Conservation (phyloP, 1,284 basidiomycete genomes). For the Pseudozyma hubeiensis region DNA sequence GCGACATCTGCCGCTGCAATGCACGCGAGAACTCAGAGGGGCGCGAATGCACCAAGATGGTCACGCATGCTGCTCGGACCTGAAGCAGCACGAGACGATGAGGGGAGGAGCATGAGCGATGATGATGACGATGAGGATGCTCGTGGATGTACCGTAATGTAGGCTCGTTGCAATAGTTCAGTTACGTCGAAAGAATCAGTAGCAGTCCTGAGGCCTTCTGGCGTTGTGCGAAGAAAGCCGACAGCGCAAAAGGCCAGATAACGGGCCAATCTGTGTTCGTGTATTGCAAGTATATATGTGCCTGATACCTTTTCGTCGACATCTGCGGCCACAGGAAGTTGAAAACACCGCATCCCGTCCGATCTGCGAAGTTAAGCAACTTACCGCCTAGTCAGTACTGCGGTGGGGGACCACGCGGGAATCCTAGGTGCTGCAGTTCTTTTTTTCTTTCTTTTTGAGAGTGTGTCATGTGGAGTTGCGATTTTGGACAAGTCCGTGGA, state of each 20-base stretch:
- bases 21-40: not conserved
- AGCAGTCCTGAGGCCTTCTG: no score
- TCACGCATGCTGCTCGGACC: conserved; percentile 11
- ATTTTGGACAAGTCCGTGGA: no score
- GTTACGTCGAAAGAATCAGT: not conserved
- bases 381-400: conserved; percentile 85
- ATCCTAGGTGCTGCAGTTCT: conserved; percentile 83
- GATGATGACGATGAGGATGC: conserved; percentile 31
- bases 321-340: conserved; percentile 82
- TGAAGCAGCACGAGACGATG: conserved; percentile 1
- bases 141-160: conserved; percentile 44
- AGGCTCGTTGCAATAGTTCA: not conserved
- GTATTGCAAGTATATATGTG: not conserved
- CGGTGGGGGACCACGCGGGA: conserved; percentile 84
- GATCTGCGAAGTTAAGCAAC: conserved; percentile 83
- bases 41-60: conserved; percentile 8
- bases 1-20: not conserved
- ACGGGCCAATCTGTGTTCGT: not conserved
- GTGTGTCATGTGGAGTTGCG: no score
- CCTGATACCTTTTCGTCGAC: not conserved
- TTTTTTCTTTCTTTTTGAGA: not conserved
- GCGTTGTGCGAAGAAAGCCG: no score
- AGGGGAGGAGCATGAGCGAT: not conserved
- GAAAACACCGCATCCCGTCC: conserved; percentile 84
- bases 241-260: no score